phyloP scores from a whole-genome alignment of 2,329 filamentous ascomycete genomes.

The Teratosphaeria viscida region DNA sequence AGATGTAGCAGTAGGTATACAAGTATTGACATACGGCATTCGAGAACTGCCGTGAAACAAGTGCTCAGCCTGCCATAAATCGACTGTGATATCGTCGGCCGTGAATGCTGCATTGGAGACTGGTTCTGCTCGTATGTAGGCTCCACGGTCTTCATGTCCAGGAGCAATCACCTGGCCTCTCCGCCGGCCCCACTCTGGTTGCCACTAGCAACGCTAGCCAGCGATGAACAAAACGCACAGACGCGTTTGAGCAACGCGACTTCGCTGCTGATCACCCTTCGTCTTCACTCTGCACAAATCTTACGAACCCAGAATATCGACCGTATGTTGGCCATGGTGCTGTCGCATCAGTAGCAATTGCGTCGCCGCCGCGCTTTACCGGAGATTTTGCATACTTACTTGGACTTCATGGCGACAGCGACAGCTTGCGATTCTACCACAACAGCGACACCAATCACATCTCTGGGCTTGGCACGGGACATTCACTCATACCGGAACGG shows the following conservation, averaged over 20 bases:
- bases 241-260: not conserved
- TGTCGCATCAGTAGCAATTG: slow-evolving; percentile 20
- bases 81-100: too few relatives aligned
- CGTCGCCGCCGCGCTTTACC: slow-evolving; percentile 14
- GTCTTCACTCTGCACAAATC: not conserved
- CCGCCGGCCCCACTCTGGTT: not conserved
- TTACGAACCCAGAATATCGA: not conserved
- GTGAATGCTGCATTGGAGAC: too few relatives aligned
- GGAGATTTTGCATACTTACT: slow-evolving; percentile 22
- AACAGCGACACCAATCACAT: slow-evolving; percentile 3
- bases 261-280: not conserved
- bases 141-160: too few relatives aligned
- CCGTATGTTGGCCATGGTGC: not conserved
- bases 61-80: too few relatives aligned
- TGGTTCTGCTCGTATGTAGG: too few relatives aligned
- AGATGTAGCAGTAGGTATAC: too few relatives aligned
- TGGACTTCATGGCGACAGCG: slow-evolving; percentile 15
- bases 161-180: too few relatives aligned
- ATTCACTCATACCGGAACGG: slow-evolving; percentile 8
- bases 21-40: too few relatives aligned
- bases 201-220: not conserved
- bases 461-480: slow-evolving; percentile 2
- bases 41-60: too few relatives aligned
- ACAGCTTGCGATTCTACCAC: slow-evolving; percentile 12
- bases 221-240: not conserved